Evolutionary conservation across 768 basidiomycete genomes (phyloP).

Genomic region (Sutorius australiensis): DNA sequence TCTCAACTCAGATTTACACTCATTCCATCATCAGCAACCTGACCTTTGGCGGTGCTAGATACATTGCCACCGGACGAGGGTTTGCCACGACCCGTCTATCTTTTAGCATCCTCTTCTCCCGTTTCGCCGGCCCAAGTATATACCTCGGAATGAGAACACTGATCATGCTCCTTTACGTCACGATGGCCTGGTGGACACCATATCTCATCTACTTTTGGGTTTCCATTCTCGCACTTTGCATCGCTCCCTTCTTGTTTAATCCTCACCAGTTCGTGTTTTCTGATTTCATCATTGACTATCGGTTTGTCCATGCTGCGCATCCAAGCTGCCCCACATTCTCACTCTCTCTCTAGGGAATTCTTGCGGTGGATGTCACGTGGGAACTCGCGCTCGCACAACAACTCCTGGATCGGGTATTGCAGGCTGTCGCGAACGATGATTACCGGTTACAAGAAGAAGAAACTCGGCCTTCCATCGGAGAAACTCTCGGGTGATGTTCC

Average conservation of each 20-base stretch:
- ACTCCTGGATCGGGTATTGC: conserved; percentile 99
- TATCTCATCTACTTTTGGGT: conserved; percentile 98
- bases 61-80: conserved; percentile 98
- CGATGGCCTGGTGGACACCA: conserved; percentile 85
- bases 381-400: conserved; percentile 94
- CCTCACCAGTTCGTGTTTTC: conserved; percentile 99
- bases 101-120: conserved; percentile 94
- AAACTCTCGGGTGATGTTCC: conserved; percentile 95
- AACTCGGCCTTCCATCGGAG: conserved; percentile 93
- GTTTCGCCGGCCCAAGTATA: conserved; percentile 97
- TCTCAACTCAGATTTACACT: conserved; percentile 96
- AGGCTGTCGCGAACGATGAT: conserved; percentile 97
- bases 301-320: conserved; percentile 41
- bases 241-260: conserved; percentile 98
- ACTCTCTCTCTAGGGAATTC: conserved; percentile 66
- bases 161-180: conserved; percentile 91
- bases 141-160: conserved; percentile 95
- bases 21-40: conserved; percentile 96
- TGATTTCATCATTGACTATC: conserved; percentile 95
- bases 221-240: conserved; percentile 85
- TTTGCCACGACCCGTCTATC: conserved; percentile 95
- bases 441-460: conserved; percentile 99
- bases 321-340: background rate
- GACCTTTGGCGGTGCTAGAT: conserved; percentile 96
- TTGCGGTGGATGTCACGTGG: conserved; percentile 99